A percentile compares a stretch with the other conserved stretches of the same genome.
phyloP scores from a whole-genome alignment of 2,329 filamentous ascomycete genomes.

The Dothideomycetes sp. region DNA sequence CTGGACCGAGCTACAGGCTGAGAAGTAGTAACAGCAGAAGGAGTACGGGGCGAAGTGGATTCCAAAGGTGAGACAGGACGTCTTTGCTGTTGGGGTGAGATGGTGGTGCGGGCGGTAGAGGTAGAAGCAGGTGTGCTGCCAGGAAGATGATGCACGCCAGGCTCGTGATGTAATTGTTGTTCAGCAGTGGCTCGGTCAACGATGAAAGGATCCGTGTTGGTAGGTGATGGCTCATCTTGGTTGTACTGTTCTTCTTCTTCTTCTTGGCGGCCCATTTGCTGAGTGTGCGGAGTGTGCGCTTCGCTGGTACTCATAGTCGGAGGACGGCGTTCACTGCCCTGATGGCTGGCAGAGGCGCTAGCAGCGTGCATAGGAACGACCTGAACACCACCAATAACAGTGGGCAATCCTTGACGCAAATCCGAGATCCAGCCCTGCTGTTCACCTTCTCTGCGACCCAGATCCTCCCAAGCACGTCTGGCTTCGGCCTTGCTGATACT shows the following conservation, averaged over 20 bases:
- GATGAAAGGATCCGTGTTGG: conserved; percentile 54
- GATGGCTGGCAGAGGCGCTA: conserved; percentile 43
- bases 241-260: conserved; percentile 12
- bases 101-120: conserved; percentile 20
- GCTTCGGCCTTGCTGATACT: conserved; percentile 95
- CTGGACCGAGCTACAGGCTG: background rate
- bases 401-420: conserved; percentile 80
- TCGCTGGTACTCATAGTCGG: conserved; percentile 19
- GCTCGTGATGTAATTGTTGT: conserved; percentile 29
- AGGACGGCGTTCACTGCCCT: conserved; percentile 37
- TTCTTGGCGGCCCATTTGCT: conserved; percentile 6
- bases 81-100: conserved; percentile 13
- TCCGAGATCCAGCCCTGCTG: conserved; percentile 79
- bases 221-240: conserved; percentile 46
- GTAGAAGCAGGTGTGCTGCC: conserved; percentile 16
- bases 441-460: conserved; percentile 85
- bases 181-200: conserved; percentile 34
- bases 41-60: background rate
- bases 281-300: background rate
- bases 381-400: conserved; percentile 83
- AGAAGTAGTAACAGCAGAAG: background rate
- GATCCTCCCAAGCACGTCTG: conserved; percentile 90
- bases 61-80: conserved; percentile 5
- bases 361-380: conserved; percentile 86
- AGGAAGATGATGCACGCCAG: conserved; percentile 26